These are phyloP conservation scores for Malus hybrid DNA, from an alignment of 331 rosid species.

Conservation along the genomic window DNA sequence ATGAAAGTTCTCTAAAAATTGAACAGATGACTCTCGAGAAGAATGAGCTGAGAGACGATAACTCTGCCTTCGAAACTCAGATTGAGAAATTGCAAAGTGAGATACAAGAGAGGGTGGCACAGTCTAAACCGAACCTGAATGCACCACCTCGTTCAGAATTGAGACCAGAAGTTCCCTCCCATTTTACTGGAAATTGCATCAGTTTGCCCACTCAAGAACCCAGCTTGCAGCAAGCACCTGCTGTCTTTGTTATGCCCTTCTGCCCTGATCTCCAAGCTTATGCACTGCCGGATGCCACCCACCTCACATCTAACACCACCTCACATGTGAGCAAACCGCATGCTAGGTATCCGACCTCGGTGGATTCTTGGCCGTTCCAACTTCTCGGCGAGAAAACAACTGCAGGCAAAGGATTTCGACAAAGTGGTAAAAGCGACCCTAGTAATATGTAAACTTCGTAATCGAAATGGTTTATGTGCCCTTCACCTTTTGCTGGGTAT, in stretches of 20 bases:
- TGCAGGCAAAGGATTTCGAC: conserved; percentile 19
- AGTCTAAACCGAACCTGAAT: conserved; percentile 71
- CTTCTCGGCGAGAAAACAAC: conserved; percentile 57
- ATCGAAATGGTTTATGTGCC: conserved; percentile 12
- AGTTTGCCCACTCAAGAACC: conserved; percentile 41
- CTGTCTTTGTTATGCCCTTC: conserved; percentile 61
- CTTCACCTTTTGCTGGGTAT: conserved; percentile 2
- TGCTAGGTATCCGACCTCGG: conserved; percentile 83
- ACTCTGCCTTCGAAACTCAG: conserved; percentile 48
- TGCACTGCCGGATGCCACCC: conserved; percentile 25
- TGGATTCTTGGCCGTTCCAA: conserved; percentile 75
- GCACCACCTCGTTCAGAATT: conserved; percentile 27
- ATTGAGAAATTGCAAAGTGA: conserved; percentile 58
- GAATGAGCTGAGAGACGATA: conserved; percentile 78
- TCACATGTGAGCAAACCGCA: conserved; percentile 75
- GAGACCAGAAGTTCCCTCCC: conserved; percentile 25
- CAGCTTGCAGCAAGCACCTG: conserved; percentile 44
- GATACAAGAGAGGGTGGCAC: conserved; percentile 41
- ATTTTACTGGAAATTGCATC: conserved; percentile 33
- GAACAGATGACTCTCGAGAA: conserved; percentile 68
- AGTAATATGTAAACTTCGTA: conserved; percentile 18
- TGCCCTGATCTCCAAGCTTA: conserved; percentile 41
- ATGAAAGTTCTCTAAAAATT: not conserved
- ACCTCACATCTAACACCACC: conserved; percentile 24
- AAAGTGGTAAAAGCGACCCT: not conserved